Conservation (phyloP, 2,329 filamentous ascomycete genomes). For the Coniochaeta hoffmannii region DNA sequence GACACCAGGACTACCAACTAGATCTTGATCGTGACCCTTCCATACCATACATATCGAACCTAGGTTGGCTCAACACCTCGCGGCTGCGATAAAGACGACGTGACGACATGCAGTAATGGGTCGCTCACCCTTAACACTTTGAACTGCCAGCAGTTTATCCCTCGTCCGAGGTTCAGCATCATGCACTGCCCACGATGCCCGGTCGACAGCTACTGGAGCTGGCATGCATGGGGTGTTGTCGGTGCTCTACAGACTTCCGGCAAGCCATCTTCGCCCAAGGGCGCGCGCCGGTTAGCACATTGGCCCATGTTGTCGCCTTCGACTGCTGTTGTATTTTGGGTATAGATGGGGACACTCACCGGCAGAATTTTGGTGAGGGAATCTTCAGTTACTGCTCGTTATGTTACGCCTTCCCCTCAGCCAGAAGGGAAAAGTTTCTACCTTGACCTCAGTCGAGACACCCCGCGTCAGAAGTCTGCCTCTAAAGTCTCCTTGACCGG, state of each 20-base stretch:
- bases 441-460: too few species aligned
- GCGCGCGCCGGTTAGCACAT: not conserved
- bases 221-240: not conserved
- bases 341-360: not conserved
- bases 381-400: not conserved
- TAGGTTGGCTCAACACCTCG: not conserved
- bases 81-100: not conserved
- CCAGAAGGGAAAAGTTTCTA: too few species aligned
- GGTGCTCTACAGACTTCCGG: not conserved
- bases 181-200: not conserved
- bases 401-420: too few species aligned
- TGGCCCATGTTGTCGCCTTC: not conserved
- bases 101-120: not conserved
- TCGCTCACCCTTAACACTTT: not conserved
- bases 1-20: not conserved
- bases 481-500: too few species aligned
- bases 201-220: not conserved
- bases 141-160: not conserved
- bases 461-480: too few species aligned
- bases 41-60: not conserved
- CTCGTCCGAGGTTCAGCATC: not conserved
- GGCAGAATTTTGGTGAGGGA: not conserved
- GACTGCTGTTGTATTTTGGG: not conserved
- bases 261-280: not conserved
- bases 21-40: not conserved